Conservation (phyloP, 2,329 filamentous ascomycete genomes). For the Colletotrichum eremochloae region DNA sequence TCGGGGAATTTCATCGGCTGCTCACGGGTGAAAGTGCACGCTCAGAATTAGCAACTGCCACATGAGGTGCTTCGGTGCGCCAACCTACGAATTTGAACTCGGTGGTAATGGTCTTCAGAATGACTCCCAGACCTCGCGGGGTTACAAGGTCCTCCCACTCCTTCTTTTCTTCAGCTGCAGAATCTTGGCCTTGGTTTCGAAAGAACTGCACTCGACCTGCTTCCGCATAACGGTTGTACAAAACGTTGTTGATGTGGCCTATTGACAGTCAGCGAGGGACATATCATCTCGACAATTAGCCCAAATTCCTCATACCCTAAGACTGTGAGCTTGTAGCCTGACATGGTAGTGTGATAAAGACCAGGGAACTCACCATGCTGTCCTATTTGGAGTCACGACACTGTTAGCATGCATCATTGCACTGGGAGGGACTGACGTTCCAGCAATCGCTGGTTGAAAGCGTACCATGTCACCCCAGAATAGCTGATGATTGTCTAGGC, state of each 20-base stretch:
- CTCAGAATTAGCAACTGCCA: neutral
- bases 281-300: no score
- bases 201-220: neutral
- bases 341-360: no score
- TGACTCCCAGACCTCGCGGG: neutral
- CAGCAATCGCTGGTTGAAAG: neutral
- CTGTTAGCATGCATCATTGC: neutral
- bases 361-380: neutral
- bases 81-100: neutral
- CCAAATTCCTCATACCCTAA: neutral
- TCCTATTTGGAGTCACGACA: neutral
- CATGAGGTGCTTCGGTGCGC: neutral
- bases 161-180: neutral
- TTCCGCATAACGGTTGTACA: neutral
- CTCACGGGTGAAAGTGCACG: no score
- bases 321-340: neutral
- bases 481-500: neutral
- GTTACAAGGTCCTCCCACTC: neutral
- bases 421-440: neutral
- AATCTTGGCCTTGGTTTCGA: neutral
- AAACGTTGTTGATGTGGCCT: conserved; percentile 1
- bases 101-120: neutral
- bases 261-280: neutral
- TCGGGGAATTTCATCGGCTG: conserved; percentile 3
- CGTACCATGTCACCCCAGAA: conserved; percentile 6